These are phyloP conservation scores for Paraphoma chrysanthemicola DNA, from an alignment of 2,329 filamentous ascomycete genomes.

Conservation along the genomic window DNA sequence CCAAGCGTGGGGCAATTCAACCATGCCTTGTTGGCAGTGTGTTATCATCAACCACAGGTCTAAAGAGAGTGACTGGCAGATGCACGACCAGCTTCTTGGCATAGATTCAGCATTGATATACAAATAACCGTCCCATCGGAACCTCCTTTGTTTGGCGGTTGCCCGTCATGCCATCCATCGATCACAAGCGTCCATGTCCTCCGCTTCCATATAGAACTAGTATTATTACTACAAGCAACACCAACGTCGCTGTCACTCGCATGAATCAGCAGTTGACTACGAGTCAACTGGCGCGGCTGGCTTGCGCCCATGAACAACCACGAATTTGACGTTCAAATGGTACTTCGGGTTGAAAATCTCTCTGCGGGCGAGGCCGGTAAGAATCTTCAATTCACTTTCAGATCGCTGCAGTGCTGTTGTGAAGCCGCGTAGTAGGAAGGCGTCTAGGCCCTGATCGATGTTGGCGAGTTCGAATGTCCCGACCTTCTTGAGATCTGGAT, in stretches of 20 bases:
- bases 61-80: no score
- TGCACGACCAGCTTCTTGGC: no score
- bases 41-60: background rate
- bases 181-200: no score
- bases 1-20: no score
- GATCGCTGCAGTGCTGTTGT: conserved; percentile 8
- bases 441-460: conserved; percentile 11
- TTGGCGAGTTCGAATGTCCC: conserved; percentile 17
- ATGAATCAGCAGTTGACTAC: background rate
- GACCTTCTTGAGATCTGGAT: conserved; percentile 19
- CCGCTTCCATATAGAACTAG: no score
- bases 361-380: conserved; percentile 8
- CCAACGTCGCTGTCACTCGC: background rate
- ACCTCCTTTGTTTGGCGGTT: no score
- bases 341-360: conserved; percentile 9
- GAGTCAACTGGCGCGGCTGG: background rate
- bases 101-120: no score
- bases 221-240: no score
- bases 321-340: conserved; percentile 11
- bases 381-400: conserved; percentile 6
- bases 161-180: no score
- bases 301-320: conserved; percentile 8
- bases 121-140: no score
- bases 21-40: no score
- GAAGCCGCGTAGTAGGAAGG: conserved; percentile 9